Conservation (phyloP, 2,329 filamentous ascomycete species). For the Arthrobotrys musiformis region DNA sequence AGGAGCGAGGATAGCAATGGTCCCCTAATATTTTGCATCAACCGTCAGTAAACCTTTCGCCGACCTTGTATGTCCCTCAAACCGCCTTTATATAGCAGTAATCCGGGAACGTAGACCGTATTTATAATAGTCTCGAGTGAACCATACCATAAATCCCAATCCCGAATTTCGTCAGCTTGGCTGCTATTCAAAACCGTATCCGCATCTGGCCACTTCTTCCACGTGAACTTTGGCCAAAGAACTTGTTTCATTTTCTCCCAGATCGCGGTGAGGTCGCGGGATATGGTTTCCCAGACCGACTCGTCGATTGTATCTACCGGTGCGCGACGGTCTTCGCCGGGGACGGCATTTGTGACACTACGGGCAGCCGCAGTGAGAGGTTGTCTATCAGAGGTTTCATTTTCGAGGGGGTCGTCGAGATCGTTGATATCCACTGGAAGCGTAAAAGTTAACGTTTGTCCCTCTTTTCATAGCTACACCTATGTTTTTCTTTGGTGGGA, state of each 20-base stretch:
- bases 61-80: conserved; percentile 30
- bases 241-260: conserved; percentile 99
- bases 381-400: conserved; percentile 70
- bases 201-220: conserved; percentile 77
- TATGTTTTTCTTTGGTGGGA: background rate
- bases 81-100: background rate
- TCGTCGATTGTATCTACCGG: conserved; percentile 96
- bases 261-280: conserved; percentile 87
- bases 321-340: conserved; percentile 90
- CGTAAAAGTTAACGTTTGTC: conserved; percentile 58
- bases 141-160: conserved; percentile 91
- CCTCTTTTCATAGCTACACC: too few species aligned
- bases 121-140: conserved; percentile 21
- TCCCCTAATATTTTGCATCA: conserved; percentile 71
- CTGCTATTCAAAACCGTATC: conserved; percentile 72
- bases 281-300: conserved; percentile 95
- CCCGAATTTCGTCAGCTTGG: conserved; percentile 64
- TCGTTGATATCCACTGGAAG: conserved; percentile 82
- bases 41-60: conserved; percentile 28
- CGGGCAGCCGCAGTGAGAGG: conserved; percentile 81
- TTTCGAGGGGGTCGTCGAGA: conserved; percentile 86
- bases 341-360: conserved; percentile 60
- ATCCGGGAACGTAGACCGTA: conserved; percentile 49
- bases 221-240: conserved; percentile 91
- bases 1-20: conserved; percentile 93